phyloP scores from a whole-genome alignment of 2,329 filamentous ascomycete genomes.

The Diaporthe sp. region DNA sequence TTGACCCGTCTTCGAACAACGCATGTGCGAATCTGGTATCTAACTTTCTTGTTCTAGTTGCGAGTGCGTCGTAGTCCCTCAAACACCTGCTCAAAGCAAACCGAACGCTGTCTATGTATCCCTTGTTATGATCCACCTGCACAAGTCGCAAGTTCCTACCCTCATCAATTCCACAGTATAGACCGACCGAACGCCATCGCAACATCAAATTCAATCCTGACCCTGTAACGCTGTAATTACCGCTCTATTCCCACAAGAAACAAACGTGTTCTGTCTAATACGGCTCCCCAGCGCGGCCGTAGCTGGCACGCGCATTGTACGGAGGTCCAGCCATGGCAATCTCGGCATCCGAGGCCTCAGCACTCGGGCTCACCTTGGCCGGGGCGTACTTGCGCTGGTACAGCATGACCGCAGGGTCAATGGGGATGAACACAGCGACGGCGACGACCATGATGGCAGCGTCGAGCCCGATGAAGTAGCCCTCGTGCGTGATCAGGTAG shows the following conservation, averaged over 20 bases:
- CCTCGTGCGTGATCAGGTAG: slow-evolving; percentile 62
- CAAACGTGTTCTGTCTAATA: neutral
- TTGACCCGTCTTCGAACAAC: neutral
- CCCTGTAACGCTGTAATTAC: neutral
- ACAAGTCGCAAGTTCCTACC: neutral
- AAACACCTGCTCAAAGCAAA: neutral
- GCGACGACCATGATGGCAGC: slow-evolving; percentile 61
- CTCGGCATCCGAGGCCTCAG: slow-evolving; percentile 31
- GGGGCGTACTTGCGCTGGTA: neutral
- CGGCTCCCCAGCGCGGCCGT: neutral
- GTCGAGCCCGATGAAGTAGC: slow-evolving; percentile 63
- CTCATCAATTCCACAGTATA: neutral
- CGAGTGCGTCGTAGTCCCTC: neutral
- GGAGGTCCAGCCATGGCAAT: slow-evolving; percentile 10
- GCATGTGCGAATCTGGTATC: neutral
- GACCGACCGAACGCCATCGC: slow-evolving; percentile 10
- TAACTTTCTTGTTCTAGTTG: neutral
- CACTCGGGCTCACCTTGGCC: slow-evolving; percentile 10
- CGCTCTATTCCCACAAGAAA: neutral
- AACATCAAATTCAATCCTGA: neutral
- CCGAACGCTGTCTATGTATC: neutral
- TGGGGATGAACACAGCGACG: slow-evolving; percentile 57
- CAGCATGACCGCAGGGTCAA: slow-evolving; percentile 52
- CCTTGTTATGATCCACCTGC: neutral
- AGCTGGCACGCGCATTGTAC: slow-evolving; percentile 11